Base-by-base conservation (phyloP, 495 filamentous ascomycete genomes). In the Astrothelium macrocarpum region DNA sequence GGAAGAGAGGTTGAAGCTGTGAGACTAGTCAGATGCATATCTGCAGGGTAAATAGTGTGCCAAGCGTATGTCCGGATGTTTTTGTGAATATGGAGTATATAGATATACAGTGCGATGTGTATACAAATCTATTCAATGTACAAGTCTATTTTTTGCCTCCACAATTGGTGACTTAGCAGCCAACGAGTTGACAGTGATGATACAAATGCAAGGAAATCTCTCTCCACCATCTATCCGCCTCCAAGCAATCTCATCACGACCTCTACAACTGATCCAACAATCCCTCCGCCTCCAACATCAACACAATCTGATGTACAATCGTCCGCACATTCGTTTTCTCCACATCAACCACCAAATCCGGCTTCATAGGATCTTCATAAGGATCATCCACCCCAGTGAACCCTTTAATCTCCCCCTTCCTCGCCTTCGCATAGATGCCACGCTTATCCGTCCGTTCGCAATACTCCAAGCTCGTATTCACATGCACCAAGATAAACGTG, bases 321-420 rank as follows among this genome's bases (percentile, higher is more conserved):
- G 87, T 92, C 76, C 95, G 84, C 49, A 98, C 91, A 64, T 82
- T 88, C 76, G 87, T 90, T 82, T 86, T 90, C 79, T 88, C 86
- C 63, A 84, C 74, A 76, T 97, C 90, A 10, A 97, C 93, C 31
- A 84, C 83, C 63, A 98, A 79, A 74, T 96, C 83, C 32, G 90
- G 82, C 78, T 95, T 94, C 63, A 75, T 71, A 3, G 94, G 94
- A 64, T 75, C 71, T 85, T 98, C 94, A 74, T 97, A 98, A 62
- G 94, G 91, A 76, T 97, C 94, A 76, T 98, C 94, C 64, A 98
- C 94, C 71, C 94, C 94, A 32, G 94, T 98, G 81, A 98, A 98
- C 34, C 91, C 91, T 85, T 90, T 94, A 78, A 98, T 95, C 81
- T 97, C 91, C 18, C 94, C 94, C 10, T 77, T 81, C 60, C 95